These are phyloP conservation scores for Suillus bovinus DNA, from an alignment of 768 basidiomycete species.

Conservation along the genomic window DNA sequence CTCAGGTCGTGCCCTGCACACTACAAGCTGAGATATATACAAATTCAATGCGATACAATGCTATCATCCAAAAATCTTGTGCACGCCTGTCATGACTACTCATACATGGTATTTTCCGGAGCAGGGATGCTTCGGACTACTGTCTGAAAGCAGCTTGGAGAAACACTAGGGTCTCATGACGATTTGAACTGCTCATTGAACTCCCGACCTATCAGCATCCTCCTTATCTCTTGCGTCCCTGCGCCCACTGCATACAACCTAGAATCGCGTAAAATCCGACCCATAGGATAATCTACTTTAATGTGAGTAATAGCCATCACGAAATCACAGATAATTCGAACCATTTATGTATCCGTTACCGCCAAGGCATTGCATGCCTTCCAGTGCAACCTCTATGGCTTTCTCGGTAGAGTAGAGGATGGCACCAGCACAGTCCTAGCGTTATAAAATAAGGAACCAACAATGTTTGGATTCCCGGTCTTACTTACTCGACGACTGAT, in stretches of 20 bases:
- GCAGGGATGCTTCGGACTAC: background rate
- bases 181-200: conserved; percentile 72
- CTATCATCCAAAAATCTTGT: background rate
- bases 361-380: conserved; percentile 91
- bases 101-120: background rate
- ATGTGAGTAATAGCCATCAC: conserved; percentile 2
- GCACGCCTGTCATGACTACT: background rate
- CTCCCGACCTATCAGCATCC: conserved; percentile 93
- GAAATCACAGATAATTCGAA: conserved; percentile 32
- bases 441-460: conserved; percentile 12
- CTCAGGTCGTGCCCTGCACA: background rate
- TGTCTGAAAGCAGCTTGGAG: background rate
- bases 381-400: conserved; percentile 87
- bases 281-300: conserved; percentile 82
- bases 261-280: conserved; percentile 84
- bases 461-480: background rate
- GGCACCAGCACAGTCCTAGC: conserved; percentile 91
- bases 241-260: conserved; percentile 92
- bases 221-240: conserved; percentile 93
- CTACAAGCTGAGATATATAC: background rate
- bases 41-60: background rate
- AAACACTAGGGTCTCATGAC: conserved; percentile 10
- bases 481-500: conserved; percentile 72
- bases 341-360: conserved; percentile 97
- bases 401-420: conserved; percentile 93